A percentile compares a stretch with the other conserved stretches of the same genome.
Conservation (phyloP, 495 filamentous ascomycete genomes). For the Neurospora sp. region DNA sequence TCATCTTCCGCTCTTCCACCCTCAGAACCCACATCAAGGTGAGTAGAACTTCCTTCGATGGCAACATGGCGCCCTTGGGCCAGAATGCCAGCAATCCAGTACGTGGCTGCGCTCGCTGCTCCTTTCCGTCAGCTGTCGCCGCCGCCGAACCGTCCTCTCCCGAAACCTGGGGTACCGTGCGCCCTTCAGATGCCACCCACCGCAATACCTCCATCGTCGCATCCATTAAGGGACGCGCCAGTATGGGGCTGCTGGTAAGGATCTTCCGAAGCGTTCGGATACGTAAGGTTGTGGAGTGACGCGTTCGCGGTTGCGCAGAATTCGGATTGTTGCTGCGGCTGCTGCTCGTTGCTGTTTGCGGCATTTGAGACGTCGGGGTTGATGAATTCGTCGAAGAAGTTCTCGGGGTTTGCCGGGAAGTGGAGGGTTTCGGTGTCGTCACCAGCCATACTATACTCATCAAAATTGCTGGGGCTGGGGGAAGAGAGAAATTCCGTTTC, state of each 20-base stretch:
- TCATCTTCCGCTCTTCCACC: conserved; percentile 34
- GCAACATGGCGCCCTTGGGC: conserved; percentile 33
- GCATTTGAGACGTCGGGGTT: conserved; percentile 34
- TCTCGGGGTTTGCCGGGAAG: conserved; percentile 24
- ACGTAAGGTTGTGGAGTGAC: conserved; percentile 37
- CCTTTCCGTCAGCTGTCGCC: conserved; percentile 15
- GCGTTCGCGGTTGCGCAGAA: conserved; percentile 29
- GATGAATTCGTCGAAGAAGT: conserved; percentile 45
- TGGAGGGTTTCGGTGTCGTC: conserved; percentile 51
- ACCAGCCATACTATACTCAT: conserved; percentile 80
- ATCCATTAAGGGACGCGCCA: conserved; percentile 85
- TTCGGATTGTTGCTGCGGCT: conserved; percentile 25
- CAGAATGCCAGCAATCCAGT: conserved; percentile 27
- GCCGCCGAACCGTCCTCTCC: conserved; percentile 27
- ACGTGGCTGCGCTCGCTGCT: conserved; percentile 25
- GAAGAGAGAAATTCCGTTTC: conserved; percentile 67
- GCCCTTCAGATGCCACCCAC: conserved; percentile 44
- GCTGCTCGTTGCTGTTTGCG: conserved; percentile 19
- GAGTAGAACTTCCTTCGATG: conserved; percentile 43
- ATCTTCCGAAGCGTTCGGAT: conserved; percentile 41
- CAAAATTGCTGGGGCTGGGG: conserved; percentile 53
- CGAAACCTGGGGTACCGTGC: conserved; percentile 30
- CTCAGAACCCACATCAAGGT: conserved; percentile 41
- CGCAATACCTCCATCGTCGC: conserved; percentile 85
- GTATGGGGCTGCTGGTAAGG: conserved; percentile 75